Conservation (phyloP, 108 stramenopile species). For the Skeletonema menzelii region DNA sequence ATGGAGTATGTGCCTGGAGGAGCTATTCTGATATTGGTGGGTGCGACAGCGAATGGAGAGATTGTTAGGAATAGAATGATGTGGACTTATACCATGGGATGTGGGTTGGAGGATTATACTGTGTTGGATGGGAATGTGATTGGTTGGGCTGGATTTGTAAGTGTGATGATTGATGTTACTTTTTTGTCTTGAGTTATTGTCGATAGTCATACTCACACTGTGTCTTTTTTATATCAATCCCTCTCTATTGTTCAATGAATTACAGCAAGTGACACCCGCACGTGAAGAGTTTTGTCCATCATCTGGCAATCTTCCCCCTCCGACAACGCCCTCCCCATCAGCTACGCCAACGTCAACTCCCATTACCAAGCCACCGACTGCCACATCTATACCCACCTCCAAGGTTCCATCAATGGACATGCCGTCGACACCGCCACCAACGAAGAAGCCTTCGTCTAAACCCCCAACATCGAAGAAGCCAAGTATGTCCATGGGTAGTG, state of each 20-base stretch:
- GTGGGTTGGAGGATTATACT: constrained; percentile 17
- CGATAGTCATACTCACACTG: background rate
- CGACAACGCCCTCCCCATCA: background rate
- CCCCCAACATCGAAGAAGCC: background rate
- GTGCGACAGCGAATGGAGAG: constrained; percentile 27
- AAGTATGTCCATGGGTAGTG: constrained; percentile 4
- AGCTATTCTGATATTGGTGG: constrained; percentile 28
- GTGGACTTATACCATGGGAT: constrained; percentile 49
- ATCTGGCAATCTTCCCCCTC: background rate
- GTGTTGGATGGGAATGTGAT: constrained; percentile 37
- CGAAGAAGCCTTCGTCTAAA: background rate
- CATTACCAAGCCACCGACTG: background rate
- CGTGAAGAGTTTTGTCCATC: constrained; percentile 40
- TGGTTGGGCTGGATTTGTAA: constrained; percentile 43
- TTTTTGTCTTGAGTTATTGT: background rate
- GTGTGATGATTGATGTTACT: background rate
- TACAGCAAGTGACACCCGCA: constrained; percentile 27
- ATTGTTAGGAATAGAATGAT: constrained; percentile 39
- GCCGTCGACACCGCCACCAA: background rate
- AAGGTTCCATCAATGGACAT: background rate
- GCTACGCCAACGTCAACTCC: background rate
- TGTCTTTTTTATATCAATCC: background rate
- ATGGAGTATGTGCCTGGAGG: constrained; percentile 40
- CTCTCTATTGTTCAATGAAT: background rate
- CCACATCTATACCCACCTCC: background rate